A percentile compares a stretch with the other conserved stretches of the same genome.
phyloP scores from a whole-genome alignment of 805 yeast species.

The Kregervanrija delftensis region DNA sequence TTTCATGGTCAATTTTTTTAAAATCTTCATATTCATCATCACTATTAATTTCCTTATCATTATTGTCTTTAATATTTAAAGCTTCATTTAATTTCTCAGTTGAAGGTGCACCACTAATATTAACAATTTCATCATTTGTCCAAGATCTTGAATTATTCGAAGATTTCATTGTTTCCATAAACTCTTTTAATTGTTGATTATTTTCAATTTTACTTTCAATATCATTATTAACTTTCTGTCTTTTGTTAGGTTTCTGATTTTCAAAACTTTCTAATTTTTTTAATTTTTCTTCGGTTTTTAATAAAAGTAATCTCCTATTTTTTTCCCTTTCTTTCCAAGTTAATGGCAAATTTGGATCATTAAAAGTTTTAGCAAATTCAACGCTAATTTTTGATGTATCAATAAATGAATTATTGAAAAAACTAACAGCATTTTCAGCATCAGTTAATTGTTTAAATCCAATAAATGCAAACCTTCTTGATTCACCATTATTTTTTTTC shows the following conservation, averaged over 20 bases:
- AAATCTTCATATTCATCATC: slow-evolving; percentile 51
- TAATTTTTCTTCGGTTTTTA: slow-evolving; percentile 43
- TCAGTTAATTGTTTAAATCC: slow-evolving; percentile 73
- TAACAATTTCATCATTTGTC: slow-evolving; percentile 55
- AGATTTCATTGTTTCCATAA: slow-evolving; percentile 77
- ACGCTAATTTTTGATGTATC: slow-evolving; percentile 80
- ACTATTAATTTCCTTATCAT: slow-evolving; percentile 30
- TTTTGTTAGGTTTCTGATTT: slow-evolving; percentile 35
- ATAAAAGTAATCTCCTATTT: slow-evolving; percentile 42
- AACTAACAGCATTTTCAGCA: slow-evolving; percentile 72
- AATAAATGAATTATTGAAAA: slow-evolving; percentile 70
- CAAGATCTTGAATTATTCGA: slow-evolving; percentile 63
- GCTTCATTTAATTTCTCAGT: slow-evolving; percentile 37
- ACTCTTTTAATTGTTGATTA: slow-evolving; percentile 71
- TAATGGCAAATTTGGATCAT: slow-evolving; percentile 74
- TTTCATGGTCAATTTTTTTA: slow-evolving; percentile 24
- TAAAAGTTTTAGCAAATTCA: slow-evolving; percentile 74
- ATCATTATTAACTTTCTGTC: slow-evolving; percentile 29
- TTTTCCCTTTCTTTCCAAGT: slow-evolving; percentile 50
- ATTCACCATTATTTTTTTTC: slow-evolving; percentile 75
- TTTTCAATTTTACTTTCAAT: slow-evolving; percentile 57
- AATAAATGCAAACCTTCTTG: slow-evolving; percentile 88
- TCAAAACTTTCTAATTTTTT: slow-evolving; percentile 42
- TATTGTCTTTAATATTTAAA: slow-evolving; percentile 21
- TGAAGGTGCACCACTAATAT: slow-evolving; percentile 40